Percentiles rank a stretch among this genome's conserved stretches.
Conservation (phyloP, 2,329 filamentous ascomycete species). For the Talaromyces sp. region DNA sequence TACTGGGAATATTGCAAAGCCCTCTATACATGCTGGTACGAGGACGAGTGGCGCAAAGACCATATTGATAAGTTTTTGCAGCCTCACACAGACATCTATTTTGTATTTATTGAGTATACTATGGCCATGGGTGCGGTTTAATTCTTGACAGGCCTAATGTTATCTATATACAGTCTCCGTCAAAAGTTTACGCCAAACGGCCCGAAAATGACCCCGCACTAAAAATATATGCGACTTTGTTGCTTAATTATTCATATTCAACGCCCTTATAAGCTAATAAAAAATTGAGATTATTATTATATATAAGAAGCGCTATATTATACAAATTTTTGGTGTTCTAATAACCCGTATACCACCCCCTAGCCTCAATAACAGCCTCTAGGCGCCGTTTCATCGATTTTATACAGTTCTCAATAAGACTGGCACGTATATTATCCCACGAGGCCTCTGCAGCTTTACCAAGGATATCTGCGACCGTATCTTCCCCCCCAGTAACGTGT, state of each 20-base stretch:
- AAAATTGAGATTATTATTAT: background rate
- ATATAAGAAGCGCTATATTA: background rate
- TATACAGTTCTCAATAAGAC: background rate
- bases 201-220: background rate
- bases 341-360: background rate
- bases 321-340: background rate
- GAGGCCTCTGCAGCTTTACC: background rate
- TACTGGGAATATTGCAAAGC: constrained; percentile 34
- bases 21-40: constrained; percentile 21
- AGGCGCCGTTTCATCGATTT: background rate
- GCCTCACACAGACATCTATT: background rate
- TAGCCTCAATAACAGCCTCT: background rate
- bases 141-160: background rate
- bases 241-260: background rate
- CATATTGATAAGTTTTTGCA: background rate
- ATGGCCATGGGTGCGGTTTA: background rate
- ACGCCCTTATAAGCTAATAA: background rate
- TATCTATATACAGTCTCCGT: background rate
- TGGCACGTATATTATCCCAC: background rate
- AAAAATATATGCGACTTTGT: background rate
- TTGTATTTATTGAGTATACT: background rate
- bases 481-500: background rate
- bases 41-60: constrained; percentile 14
- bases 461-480: background rate
- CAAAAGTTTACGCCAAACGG: background rate